Evolutionary conservation across 495 filamentous ascomycete genomes (phyloP), one percentile per base, ranked within the genome.

Genomic region (Aspergillus sparsus): DNA sequence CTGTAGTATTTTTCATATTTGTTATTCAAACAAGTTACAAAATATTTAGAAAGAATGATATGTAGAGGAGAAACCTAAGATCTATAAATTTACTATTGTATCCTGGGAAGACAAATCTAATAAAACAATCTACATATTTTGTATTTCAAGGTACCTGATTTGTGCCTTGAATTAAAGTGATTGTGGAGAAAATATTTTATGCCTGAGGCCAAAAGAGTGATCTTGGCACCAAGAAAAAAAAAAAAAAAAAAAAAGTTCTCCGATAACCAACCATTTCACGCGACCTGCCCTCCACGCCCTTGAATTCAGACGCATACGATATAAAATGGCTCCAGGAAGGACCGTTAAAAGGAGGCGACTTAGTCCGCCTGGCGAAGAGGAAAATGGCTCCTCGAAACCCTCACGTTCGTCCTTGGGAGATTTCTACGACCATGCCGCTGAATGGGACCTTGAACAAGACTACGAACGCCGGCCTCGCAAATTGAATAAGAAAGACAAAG

Each of bases 361-460:
- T 9, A 85, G 80, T 50, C 83, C 84, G 52, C 76, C 83, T 33
- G 71, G 60, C 1, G 76, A 73, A 7, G 73, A 71, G 50, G 69
- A 75, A 6, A 68, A 72, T 13, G 66, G 75, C 44, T 68, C 71
- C 1, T 74, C 76, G 12, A 60, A 65, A 58, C 66, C 69, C 31
- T 66, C 76, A 33, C 49, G 59, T 45, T 64, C 39, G 12, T 7
- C 64, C 49, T 50, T 49, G 42, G 69, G 58, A 54, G 74, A 78
- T 33, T 79, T 79, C 49, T 69, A 72, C 64, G 65, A 57, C 58
- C 71, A 71, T 53, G 81, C 77, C 54, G 72, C 78, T 41, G 75
- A 81, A 69, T 97, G 94, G 94, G 83, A 96, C 69, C 80, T 96
- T 49, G 94, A 98, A 74, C 88, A 97, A 64, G 85, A 88, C 66